phyloP scores from a whole-genome alignment of 176 grass and related monocot species.

The Elaeis guineensis region DNA sequence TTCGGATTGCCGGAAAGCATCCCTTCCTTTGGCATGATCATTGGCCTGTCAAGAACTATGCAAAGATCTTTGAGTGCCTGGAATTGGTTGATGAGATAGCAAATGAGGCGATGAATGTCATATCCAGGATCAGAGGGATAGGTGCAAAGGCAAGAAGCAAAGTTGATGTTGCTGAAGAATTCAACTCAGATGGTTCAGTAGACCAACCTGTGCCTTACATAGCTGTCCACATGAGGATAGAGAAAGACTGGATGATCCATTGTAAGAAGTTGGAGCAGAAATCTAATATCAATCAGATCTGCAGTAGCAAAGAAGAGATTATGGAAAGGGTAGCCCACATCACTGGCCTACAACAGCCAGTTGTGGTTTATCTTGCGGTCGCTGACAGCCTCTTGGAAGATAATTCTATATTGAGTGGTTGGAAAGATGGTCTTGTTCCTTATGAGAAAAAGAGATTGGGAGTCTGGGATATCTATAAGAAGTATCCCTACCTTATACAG shows the following conservation, averaged over 20 bases:
- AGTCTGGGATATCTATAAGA: slow-evolving; percentile 63
- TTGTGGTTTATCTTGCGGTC: slow-evolving; percentile 89
- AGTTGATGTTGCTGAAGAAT: slow-evolving; percentile 31
- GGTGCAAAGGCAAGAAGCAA: slow-evolving; percentile 40
- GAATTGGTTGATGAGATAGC: slow-evolving; percentile 75
- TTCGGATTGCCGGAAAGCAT: slow-evolving; percentile 70
- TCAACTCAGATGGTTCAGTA: slow-evolving; percentile 1
- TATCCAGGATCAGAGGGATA: slow-evolving; percentile 79
- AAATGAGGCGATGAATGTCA: slow-evolving; percentile 62
- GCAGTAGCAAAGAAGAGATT: slow-evolving; percentile 89
- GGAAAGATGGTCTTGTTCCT: slow-evolving; percentile 78
- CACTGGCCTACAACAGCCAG: slow-evolving; percentile 41
- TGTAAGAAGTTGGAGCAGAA: slow-evolving; percentile 95
- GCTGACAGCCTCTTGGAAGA: slow-evolving; percentile 92
- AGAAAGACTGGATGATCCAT: slow-evolving; percentile 99
- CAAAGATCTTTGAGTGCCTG: slow-evolving; percentile 75
- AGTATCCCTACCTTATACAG: slow-evolving; percentile 86
- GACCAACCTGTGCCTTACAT: slow-evolving; percentile 43
- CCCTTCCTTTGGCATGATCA: slow-evolving; percentile 96
- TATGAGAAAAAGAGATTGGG: slow-evolving; percentile 88
- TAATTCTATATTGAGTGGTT: slow-evolving; percentile 76
- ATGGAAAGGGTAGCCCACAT: slow-evolving; percentile 88
- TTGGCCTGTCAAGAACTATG: slow-evolving; percentile 82
- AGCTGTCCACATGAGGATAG: slow-evolving; percentile 98
- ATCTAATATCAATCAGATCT: slow-evolving; percentile 61